Percentiles rank a stretch among this genome's conserved stretches.
Evolutionary conservation across 305 asterid genomes (phyloP).

Genomic region (Fraxinus ornus): DNA sequence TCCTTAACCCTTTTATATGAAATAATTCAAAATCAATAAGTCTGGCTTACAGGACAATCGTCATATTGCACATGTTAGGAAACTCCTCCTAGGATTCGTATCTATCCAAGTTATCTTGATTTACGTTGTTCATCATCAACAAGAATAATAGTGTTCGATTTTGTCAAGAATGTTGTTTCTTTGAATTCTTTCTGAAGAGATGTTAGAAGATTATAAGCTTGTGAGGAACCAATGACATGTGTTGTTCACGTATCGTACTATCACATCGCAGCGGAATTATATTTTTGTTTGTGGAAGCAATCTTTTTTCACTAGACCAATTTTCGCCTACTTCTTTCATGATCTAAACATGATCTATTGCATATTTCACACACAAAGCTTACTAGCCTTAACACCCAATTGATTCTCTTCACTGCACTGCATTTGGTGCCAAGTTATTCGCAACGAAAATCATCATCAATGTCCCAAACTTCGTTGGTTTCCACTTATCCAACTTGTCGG

Average conservation of each 20-base stretch:
- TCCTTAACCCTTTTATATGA: background rate
- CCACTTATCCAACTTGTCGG: background rate
- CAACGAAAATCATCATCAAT: background rate
- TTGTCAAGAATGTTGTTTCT: background rate
- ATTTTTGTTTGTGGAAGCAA: background rate
- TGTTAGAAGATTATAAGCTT: background rate
- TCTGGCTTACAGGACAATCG: background rate
- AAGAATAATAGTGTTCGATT: background rate
- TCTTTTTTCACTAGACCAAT: background rate
- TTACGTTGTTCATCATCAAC: background rate
- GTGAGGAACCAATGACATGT: background rate
- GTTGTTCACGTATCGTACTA: background rate
- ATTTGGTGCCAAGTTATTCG: background rate
- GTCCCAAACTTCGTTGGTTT: background rate
- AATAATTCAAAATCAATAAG: background rate
- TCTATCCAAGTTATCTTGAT: background rate
- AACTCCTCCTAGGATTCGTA: background rate
- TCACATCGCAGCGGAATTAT: background rate
- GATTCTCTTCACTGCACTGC: background rate
- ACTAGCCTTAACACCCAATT: background rate
- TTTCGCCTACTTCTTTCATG: background rate
- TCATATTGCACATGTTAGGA: background rate
- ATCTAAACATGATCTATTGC: background rate
- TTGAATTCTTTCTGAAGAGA: background rate
- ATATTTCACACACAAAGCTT: background rate